These are phyloP conservation scores for Solanum chiquidenum DNA, from an alignment of 257 asterid genomes.

Conservation along the genomic window DNA sequence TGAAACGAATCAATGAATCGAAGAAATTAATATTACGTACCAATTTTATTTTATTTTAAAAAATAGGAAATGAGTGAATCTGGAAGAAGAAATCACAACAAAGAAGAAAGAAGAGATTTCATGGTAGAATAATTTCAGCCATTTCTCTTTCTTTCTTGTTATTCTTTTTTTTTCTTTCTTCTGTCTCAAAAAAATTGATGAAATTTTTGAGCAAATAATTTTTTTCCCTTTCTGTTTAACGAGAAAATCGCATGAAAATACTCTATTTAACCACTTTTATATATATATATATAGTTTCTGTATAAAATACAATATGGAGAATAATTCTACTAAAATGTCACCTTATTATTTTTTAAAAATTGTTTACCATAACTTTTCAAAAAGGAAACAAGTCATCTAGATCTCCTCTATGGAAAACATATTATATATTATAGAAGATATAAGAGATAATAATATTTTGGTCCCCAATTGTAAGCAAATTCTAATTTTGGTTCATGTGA, in stretches of 20 bases:
- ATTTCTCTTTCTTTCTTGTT: constrained; percentile 3
- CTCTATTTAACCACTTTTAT: constrained; percentile 10
- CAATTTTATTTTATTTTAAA: neutral
- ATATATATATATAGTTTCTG: too few species aligned
- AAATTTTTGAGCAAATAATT: neutral
- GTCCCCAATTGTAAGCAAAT: neutral
- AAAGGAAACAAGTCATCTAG: neutral
- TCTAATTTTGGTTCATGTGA: neutral
- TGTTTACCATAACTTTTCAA: neutral
- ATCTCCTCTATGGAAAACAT: neutral
- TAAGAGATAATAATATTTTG: neutral
- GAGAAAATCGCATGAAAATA: constrained; percentile 11
- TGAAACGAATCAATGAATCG: neutral
- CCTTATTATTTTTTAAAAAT: too few species aligned
- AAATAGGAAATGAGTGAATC: neutral
- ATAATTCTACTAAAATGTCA: too few species aligned
- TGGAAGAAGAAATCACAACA: neutral
- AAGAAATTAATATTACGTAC: neutral
- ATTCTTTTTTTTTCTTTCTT: neutral
- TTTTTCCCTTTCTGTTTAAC: constrained; percentile 22
- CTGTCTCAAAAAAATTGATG: neutral
- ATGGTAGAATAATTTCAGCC: neutral
- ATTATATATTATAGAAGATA: neutral
- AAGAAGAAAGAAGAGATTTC: neutral
- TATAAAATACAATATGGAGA: too few species aligned